Conservation (phyloP, 2,329 filamentous ascomycete species). For the Corynespora cassiicola region DNA sequence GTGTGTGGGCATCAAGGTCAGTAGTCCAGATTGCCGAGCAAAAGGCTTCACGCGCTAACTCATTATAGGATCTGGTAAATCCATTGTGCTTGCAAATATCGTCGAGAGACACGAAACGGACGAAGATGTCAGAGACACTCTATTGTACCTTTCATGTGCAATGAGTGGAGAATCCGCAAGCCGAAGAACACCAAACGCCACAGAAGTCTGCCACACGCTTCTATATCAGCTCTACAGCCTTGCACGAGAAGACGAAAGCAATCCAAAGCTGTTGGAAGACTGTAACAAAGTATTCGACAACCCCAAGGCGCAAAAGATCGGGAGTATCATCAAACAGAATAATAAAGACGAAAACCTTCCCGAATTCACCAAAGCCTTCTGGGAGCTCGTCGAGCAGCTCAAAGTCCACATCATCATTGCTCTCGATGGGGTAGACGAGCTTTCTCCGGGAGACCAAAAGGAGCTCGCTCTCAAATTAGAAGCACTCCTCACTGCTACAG, state of each 20-base stretch:
- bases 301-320: slow-evolving; percentile 11
- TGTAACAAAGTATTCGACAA: slow-evolving; percentile 18
- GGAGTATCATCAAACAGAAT: slow-evolving; percentile 1
- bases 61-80: slow-evolving; percentile 10
- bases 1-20: slow-evolving; percentile 3
- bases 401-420: slow-evolving; percentile 8
- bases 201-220: slow-evolving; percentile 7
- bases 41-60: neutral
- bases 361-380: slow-evolving; percentile 12
- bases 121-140: no score
- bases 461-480: no score
- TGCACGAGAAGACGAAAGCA: slow-evolving; percentile 10
- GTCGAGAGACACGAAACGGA: slow-evolving; percentile 6
- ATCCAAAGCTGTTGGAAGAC: slow-evolving; percentile 13
- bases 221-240: slow-evolving; percentile 15
- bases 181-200: slow-evolving; percentile 1
- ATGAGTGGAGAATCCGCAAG: neutral
- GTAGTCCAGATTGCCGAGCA: neutral
- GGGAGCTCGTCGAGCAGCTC: slow-evolving; percentile 7
- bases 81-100: slow-evolving; percentile 7
- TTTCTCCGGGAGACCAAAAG: slow-evolving; percentile 9
- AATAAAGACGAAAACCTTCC: slow-evolving; percentile 12
- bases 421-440: slow-evolving; percentile 9
- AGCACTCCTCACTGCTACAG: neutral
- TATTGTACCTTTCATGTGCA: slow-evolving; percentile 12